Percentiles rank a stretch among this genome's conserved stretches.
Evolutionary conservation across 2,329 filamentous ascomycete species (phyloP).

Genomic region (Penicillium sp.): DNA sequence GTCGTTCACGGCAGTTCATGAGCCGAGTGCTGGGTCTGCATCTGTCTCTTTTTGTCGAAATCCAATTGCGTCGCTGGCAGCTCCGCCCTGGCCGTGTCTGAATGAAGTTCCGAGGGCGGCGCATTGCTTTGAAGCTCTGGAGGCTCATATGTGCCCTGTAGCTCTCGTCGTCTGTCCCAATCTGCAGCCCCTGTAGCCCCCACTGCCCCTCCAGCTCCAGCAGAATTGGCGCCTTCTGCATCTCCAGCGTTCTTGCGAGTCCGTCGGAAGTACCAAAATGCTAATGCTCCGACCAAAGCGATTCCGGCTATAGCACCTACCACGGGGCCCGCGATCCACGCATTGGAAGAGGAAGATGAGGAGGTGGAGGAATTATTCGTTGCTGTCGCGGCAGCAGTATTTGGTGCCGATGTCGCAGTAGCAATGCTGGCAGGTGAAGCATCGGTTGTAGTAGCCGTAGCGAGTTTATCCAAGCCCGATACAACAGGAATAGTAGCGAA

Average conservation of each 20-base stretch:
- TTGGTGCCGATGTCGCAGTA: not conserved
- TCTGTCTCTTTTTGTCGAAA: not conserved
- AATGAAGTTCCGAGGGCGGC: not conserved
- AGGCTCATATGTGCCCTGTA: not conserved
- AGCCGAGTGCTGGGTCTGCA: not conserved
- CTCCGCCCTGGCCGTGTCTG: not conserved
- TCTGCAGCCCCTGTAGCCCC: not conserved
- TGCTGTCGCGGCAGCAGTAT: not conserved
- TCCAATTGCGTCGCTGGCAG: not conserved
- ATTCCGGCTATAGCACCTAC: not conserved
- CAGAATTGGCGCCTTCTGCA: not conserved
- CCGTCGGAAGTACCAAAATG: not conserved
- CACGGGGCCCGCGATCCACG: not conserved
- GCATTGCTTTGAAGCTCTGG: not conserved
- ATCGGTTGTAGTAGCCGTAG: not conserved
- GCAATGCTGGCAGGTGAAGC: not conserved
- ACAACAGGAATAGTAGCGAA: not conserved
- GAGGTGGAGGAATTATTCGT: not conserved
- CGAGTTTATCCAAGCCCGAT: not conserved
- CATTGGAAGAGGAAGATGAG: not conserved
- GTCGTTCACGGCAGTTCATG: not conserved
- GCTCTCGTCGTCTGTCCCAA: not conserved
- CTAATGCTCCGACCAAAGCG: not conserved
- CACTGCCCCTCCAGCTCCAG: not conserved
- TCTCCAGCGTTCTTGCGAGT: not conserved